A percentile compares a stretch with the other conserved stretches of the same genome.
Conservation (phyloP, 345 rosid genomes). For the Syzygium jambos region DNA sequence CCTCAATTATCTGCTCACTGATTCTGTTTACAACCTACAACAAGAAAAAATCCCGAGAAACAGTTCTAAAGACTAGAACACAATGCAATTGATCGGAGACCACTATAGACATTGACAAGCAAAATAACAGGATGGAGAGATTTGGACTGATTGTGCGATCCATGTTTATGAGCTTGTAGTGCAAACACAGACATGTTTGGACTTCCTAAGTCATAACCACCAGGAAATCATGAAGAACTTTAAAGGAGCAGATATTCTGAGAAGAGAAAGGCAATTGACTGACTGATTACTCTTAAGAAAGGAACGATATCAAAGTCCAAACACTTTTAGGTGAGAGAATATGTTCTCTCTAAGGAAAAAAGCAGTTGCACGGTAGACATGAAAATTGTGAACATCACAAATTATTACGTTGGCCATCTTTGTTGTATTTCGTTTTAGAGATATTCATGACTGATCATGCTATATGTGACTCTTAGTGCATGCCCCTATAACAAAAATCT, state of each 20-base stretch:
- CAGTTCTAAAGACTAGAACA: conserved; percentile 2
- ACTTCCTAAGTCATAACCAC: neutral
- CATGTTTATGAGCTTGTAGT: neutral
- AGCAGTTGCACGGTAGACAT: neutral
- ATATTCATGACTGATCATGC: neutral
- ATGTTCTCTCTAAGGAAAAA: neutral
- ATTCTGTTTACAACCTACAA: conserved; percentile 90
- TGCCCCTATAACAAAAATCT: neutral
- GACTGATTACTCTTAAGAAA: neutral
- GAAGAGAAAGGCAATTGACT: neutral
- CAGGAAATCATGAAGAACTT: neutral
- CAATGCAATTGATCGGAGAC: neutral
- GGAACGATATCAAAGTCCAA: neutral
- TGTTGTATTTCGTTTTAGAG: neutral
- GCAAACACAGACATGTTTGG: neutral
- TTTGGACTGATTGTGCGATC: neutral
- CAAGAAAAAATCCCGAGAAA: conserved; percentile 9
- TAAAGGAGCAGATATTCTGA: neutral
- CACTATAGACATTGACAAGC: neutral
- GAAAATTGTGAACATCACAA: neutral
- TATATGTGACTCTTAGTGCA: neutral
- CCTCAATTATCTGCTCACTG: conserved; percentile 95
- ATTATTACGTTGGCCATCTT: neutral
- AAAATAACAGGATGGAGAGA: neutral
- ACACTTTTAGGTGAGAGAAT: neutral